Percentiles rank a stretch among this genome's conserved stretches.
Conservation (phyloP, 495 filamentous ascomycete species). For the Cercophora newfieldiana region DNA sequence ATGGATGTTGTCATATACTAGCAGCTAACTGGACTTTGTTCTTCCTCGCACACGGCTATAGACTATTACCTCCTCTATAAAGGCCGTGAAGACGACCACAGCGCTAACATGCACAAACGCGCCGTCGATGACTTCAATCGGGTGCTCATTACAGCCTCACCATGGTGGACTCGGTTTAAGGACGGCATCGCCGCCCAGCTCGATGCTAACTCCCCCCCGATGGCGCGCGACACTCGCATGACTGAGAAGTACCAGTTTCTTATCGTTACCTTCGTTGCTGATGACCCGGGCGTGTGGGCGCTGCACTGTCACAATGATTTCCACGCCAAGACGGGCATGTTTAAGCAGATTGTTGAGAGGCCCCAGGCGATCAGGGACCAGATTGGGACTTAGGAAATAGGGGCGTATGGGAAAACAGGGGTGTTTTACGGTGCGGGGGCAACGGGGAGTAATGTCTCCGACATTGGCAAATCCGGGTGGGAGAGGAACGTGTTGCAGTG, state of each 20-base stretch:
- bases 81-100: not conserved
- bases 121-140: not conserved
- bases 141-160: not conserved
- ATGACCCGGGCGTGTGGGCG: slow-evolving; percentile 56
- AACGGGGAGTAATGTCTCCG: not conserved
- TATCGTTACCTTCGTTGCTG: slow-evolving; percentile 50
- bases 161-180: not conserved
- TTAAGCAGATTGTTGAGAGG: slow-evolving; percentile 43
- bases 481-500: not conserved
- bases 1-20: too few species aligned
- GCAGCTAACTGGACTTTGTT: too few species aligned
- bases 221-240: not conserved
- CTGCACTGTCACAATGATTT: slow-evolving; percentile 57
- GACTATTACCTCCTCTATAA: not conserved
- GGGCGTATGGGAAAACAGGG: not conserved
- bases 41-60: too few species aligned
- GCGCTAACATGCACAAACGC: not conserved
- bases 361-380: not conserved
- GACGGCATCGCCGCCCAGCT: not conserved
- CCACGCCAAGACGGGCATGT: slow-evolving; percentile 48
- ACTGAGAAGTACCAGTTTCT: slow-evolving; percentile 15
- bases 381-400: not conserved
- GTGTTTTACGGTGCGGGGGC: not conserved
- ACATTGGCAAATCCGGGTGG: not conserved
- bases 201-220: not conserved